Evolutionary conservation across 2,329 filamentous ascomycete species (phyloP).

Genomic region (Westerdykella aurantiaca): DNA sequence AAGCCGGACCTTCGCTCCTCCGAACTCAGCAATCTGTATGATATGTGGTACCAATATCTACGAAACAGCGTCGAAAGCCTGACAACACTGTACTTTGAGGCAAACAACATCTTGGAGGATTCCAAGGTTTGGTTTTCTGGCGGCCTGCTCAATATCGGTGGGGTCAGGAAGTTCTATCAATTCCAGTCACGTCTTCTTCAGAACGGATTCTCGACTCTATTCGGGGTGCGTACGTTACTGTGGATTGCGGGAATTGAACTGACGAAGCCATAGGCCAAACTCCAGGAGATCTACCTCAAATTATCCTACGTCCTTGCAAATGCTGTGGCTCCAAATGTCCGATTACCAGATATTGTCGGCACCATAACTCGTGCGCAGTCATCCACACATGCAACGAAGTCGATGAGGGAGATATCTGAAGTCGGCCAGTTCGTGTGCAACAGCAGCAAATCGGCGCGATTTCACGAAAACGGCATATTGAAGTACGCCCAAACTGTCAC

Average conservation of each 20-base stretch:
- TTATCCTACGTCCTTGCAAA: slow-evolving; percentile 49
- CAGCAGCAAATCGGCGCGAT: slow-evolving; percentile 28
- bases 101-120: slow-evolving; percentile 47
- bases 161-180: slow-evolving; percentile 49
- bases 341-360: slow-evolving; percentile 44
- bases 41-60: slow-evolving; percentile 49
- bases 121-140: slow-evolving; percentile 45
- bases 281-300: slow-evolving; percentile 51
- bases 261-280: slow-evolving; percentile 40
- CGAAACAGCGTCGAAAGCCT: slow-evolving; percentile 48
- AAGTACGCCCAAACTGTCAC: slow-evolving; percentile 14
- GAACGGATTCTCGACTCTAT: slow-evolving; percentile 47
- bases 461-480: slow-evolving; percentile 18
- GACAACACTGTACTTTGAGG: slow-evolving; percentile 51
- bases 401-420: slow-evolving; percentile 45
- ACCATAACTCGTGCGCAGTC: slow-evolving; percentile 41
- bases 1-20: slow-evolving; percentile 45
- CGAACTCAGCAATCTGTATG: slow-evolving; percentile 45
- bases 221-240: slow-evolving; percentile 28
- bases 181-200: slow-evolving; percentile 51
- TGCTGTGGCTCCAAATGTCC: slow-evolving; percentile 22
- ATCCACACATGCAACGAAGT: slow-evolving; percentile 16
- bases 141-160: slow-evolving; percentile 45
- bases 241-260: background rate
- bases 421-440: slow-evolving; percentile 50